phyloP scores from a whole-genome alignment of 371 early-diverging fungal genomes.

The Mucor lusitanicus region DNA sequence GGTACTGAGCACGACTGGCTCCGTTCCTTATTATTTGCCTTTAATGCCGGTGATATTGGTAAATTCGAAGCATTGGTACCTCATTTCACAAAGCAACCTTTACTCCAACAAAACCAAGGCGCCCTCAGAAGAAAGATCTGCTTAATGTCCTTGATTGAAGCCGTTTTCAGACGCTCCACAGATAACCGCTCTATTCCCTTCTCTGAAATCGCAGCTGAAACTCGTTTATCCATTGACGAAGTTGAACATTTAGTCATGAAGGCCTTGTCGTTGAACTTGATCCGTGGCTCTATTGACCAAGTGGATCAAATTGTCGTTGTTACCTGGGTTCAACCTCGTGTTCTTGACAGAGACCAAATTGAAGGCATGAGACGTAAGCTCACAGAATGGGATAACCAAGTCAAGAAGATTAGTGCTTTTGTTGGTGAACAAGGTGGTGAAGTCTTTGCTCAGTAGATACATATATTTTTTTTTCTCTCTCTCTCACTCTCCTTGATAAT shows the following conservation, averaged over 20 bases:
- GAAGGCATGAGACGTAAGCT: slow-evolving; percentile 64
- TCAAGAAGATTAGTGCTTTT: slow-evolving; percentile 55
- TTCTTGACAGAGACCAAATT: slow-evolving; percentile 89
- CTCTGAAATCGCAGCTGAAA: slow-evolving; percentile 84
- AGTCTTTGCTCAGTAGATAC: slow-evolving; percentile 50
- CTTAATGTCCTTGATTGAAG: slow-evolving; percentile 94
- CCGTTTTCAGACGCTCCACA: slow-evolving; percentile 85
- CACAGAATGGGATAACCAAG: slow-evolving; percentile 36
- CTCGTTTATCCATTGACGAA: slow-evolving; percentile 80
- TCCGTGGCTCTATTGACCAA: slow-evolving; percentile 95
- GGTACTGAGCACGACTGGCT: slow-evolving; percentile 89
- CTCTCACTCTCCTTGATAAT: background rate
- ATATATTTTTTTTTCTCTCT: background rate
- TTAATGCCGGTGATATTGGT: slow-evolving; percentile 94
- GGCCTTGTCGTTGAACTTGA: slow-evolving; percentile 88
- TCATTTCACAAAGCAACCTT: slow-evolving; percentile 77
- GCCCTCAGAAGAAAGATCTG: slow-evolving; percentile 93
- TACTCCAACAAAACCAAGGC: slow-evolving; percentile 73
- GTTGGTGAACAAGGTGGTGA: slow-evolving; percentile 64
- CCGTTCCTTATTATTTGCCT: slow-evolving; percentile 81
- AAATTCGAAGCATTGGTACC: slow-evolving; percentile 82
- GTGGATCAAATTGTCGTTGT: slow-evolving; percentile 85
- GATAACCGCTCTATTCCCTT: slow-evolving; percentile 86
- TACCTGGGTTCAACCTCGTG: slow-evolving; percentile 97
- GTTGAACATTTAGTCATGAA: slow-evolving; percentile 98